Base-by-base conservation (phyloP, 495 filamentous ascomycete species). In the Podospora pseudoanserina region DNA sequence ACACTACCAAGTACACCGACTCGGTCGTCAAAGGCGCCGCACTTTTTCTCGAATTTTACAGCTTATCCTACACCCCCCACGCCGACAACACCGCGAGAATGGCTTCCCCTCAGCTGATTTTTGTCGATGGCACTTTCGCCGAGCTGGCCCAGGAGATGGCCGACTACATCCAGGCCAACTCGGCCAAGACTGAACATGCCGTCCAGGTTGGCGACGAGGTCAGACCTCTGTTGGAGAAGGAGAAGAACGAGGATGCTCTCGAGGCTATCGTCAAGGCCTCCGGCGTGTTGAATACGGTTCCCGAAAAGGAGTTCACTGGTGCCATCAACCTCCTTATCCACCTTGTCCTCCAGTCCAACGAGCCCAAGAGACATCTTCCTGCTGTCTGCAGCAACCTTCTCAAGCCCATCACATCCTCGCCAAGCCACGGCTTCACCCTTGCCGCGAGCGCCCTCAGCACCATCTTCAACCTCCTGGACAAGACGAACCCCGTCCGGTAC, bases 301-400 rank as follows among this genome's bases (percentile, higher is more conserved):
- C 95, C 61, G 95, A 99, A 84, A 96, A 93, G 84, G 94, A 98
- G 80, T 94, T 98, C 77, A 92, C 90, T 64, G 87, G 93, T 44
- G 91, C 95, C 49, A 97, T 97, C 83, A 97, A 98, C 82, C 90
- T 97, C 70, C 89, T 99, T 71, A 85, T 97, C 70, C 93, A 98
- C 83, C 89, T 99, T 28, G 84, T 96, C 73, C 86, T 91, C 71
- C 92, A 96, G 79, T 90, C 92, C 54, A 86, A 90, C 70, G 89
- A 93, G 70, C 84, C 90, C 67, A 87, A 92, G 77, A 91, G 89
- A 76, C 93, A 93, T 82, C 90, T 99, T 30, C 89, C 92, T 60
- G 85, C 83, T 71, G 87, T 99, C 72, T 97, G 95, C 84, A 83
- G 87, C 69, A 91, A 94, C 79, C 92, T 98, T 73, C 89, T 88